Evolutionary conservation across 2,329 filamentous ascomycete genomes (phyloP).

Genomic region (Talaromyces sp.): DNA sequence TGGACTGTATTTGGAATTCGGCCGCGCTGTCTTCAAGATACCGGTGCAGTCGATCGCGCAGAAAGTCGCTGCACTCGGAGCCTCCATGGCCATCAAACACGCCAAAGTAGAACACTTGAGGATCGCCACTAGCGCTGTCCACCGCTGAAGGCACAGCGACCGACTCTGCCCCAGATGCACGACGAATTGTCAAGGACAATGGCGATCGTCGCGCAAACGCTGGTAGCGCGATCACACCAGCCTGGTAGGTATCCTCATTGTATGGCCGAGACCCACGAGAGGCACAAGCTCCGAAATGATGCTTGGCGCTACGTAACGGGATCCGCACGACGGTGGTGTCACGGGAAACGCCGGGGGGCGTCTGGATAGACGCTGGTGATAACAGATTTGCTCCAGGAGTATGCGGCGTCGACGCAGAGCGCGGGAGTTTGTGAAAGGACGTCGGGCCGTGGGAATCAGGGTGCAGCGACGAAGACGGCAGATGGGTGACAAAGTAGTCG

Average conservation of each 20-base stretch:
- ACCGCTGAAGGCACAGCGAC: conserved; percentile 39
- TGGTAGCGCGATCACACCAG: conserved; percentile 86
- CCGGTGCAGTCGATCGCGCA: conserved; percentile 76
- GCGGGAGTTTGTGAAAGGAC: conserved; percentile 78
- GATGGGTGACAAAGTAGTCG: conserved; percentile 94
- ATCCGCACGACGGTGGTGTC: conserved; percentile 94
- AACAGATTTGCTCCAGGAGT: conserved; percentile 42
- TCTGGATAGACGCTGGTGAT: conserved; percentile 55
- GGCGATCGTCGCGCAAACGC: conserved; percentile 84
- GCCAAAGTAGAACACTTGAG: conserved; percentile 95
- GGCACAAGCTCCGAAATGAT: conserved; percentile 81
- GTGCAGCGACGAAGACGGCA: conserved; percentile 87
- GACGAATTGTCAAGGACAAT: conserved; percentile 50
- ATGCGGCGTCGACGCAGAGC: conserved; percentile 77
- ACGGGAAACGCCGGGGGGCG: conserved; percentile 53
- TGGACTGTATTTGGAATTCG: conserved; percentile 73
- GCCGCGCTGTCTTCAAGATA: conserved; percentile 81
- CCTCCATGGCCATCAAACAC: conserved; percentile 97
- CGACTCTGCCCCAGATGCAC: conserved; percentile 24
- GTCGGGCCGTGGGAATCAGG: conserved; percentile 69
- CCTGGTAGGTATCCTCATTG: conserved; percentile 93
- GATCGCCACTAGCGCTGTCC: conserved; percentile 76
- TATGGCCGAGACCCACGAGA: conserved; percentile 78
- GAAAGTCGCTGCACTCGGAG: conserved; percentile 77
- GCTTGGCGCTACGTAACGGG: conserved; percentile 85